Percentiles rank a stretch among this genome's conserved stretches.
These are phyloP conservation scores for Yamadazyma takamatsuzukensis DNA, from an alignment of 805 yeast species.

Conservation along the genomic window DNA sequence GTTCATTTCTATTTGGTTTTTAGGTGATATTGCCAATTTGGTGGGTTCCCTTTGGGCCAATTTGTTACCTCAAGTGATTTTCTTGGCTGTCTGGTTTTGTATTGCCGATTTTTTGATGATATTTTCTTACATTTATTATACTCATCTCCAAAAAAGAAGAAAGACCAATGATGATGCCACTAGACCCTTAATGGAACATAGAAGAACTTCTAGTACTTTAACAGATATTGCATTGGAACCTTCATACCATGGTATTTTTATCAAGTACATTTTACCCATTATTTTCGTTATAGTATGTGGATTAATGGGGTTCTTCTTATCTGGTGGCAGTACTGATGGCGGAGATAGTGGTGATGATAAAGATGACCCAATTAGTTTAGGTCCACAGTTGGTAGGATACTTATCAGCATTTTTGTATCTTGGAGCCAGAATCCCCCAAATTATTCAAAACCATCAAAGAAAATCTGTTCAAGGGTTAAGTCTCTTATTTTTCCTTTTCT, in stretches of 20 bases:
- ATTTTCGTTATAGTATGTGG: constrained; percentile 63
- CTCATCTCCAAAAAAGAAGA: constrained; percentile 26
- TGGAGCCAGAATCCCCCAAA: constrained; percentile 80
- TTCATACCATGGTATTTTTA: constrained; percentile 42
- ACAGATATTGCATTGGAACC: constrained; percentile 49
- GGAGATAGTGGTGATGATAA: constrained; percentile 19
- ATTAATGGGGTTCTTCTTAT: constrained; percentile 51
- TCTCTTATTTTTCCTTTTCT: constrained; percentile 70
- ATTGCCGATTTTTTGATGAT: constrained; percentile 63
- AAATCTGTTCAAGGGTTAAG: constrained; percentile 85
- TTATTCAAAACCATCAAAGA: constrained; percentile 71
- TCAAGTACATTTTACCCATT: constrained; percentile 55
- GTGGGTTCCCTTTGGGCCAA: constrained; percentile 69
- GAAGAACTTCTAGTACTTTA: constrained; percentile 51
- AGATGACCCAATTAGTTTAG: constrained; percentile 31
- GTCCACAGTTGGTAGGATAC: constrained; percentile 70
- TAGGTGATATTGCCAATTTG: constrained; percentile 69
- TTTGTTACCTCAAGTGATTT: constrained; percentile 63
- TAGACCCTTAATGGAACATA: constrained; percentile 31
- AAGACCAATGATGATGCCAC: constrained; percentile 15
- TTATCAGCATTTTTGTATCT: constrained; percentile 64
- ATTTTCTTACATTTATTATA: constrained; percentile 55
- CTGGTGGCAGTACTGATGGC: constrained; percentile 27
- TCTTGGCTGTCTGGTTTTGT: constrained; percentile 75
- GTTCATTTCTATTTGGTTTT: constrained; percentile 64